Evolutionary conservation across 306 rosid species (phyloP).

Genomic region (Malus domestica): DNA sequence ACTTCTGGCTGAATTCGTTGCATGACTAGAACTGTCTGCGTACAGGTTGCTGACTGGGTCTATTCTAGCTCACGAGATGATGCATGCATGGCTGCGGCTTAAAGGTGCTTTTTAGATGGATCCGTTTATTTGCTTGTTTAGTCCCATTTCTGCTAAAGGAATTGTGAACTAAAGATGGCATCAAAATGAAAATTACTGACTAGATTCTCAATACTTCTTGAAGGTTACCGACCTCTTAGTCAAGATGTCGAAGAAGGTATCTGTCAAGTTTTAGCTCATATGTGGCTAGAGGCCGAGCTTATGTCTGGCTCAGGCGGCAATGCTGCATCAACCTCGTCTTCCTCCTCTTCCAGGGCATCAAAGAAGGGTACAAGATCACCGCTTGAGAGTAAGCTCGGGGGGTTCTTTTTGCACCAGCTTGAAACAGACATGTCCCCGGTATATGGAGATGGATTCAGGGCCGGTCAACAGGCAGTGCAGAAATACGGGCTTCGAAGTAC

Average conservation of each 20-base stretch:
- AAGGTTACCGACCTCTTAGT: constrained; percentile 84
- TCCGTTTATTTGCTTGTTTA: not conserved
- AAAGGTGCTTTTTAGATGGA: constrained; percentile 36
- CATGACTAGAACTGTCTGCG: constrained; percentile 2
- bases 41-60: constrained; percentile 90
- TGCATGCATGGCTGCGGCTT: constrained; percentile 99
- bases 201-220: not conserved
- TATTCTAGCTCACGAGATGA: constrained; percentile 96
- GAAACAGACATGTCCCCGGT: constrained; percentile 93
- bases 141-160: not conserved
- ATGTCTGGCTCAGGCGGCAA: constrained; percentile 46
- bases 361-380: constrained; percentile 47
- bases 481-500: constrained; percentile 76
- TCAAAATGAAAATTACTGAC: not conserved
- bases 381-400: constrained; percentile 83
- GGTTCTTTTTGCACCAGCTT: constrained; percentile 88
- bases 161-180: not conserved
- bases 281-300: constrained; percentile 86
- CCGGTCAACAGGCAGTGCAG: constrained; percentile 76
- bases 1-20: not conserved
- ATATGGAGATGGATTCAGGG: constrained; percentile 91
- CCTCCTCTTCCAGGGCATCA: constrained; percentile 37
- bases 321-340: constrained; percentile 45
- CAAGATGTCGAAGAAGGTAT: constrained; percentile 98
- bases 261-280: constrained; percentile 94